Percentiles rank a stretch among this genome's conserved stretches.
phyloP scores from a whole-genome alignment of 306 rosid genomes.

The Acacia crassicarpa region DNA sequence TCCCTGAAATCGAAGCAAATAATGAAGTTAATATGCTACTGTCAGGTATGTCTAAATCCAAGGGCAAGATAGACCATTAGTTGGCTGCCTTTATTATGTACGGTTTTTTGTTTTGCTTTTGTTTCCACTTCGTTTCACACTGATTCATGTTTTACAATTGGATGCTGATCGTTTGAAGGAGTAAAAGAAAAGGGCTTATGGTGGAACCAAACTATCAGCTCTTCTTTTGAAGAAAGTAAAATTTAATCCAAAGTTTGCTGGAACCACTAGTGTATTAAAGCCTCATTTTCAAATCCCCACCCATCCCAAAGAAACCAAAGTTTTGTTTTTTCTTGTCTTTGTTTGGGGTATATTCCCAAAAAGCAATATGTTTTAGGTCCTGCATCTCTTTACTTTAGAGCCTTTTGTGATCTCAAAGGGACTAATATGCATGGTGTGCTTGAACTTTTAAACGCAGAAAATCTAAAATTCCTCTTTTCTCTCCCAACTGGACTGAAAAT shows the following conservation, averaged over 20 bases:
- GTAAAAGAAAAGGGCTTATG: conserved; percentile 30
- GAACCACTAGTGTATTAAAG: conserved; percentile 26
- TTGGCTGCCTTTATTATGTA: conserved; percentile 65
- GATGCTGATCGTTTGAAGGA: conserved; percentile 34
- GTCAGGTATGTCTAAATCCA: conserved; percentile 51
- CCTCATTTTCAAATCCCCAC: conserved; percentile 38
- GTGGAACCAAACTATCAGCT: conserved; percentile 41
- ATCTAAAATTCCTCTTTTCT: conserved; percentile 28
- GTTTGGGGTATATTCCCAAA: conserved; percentile 22
- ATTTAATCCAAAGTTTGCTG: conserved; percentile 23
- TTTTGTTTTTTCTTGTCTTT: conserved; percentile 25
- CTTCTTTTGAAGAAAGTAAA: conserved; percentile 63
- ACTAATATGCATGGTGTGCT: conserved; percentile 26
- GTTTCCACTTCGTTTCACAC: conserved; percentile 36
- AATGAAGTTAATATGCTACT: conserved; percentile 26
- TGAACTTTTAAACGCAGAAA: conserved; percentile 10
- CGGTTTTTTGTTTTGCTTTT: conserved; percentile 41
- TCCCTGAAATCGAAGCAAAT: conserved; percentile 66
- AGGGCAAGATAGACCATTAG: conserved; percentile 47
- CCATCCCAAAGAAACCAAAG: conserved; percentile 42
- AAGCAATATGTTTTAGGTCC: conserved; percentile 22
- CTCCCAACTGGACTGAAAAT: conserved; percentile 30
- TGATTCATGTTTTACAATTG: conserved; percentile 28
- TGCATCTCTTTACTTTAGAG: not conserved
- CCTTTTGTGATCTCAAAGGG: conserved; percentile 29